A percentile compares a stretch with the other conserved stretches of the same genome.
Conservation (phyloP, 2,329 filamentous ascomycete genomes). For the Knufia fluminis region DNA sequence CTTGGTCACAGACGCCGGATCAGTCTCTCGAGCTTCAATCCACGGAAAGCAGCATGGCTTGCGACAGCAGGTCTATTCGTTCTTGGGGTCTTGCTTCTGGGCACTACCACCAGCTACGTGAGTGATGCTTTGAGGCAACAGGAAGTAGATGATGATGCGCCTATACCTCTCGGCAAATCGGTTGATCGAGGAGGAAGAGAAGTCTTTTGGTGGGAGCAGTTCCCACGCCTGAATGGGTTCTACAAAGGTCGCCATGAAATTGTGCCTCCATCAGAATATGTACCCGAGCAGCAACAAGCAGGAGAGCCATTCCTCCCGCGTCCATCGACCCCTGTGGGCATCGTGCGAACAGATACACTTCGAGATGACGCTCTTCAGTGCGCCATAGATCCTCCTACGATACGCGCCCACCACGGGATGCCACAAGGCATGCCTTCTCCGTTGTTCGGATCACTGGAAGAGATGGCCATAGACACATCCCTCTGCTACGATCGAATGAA, state of each 20-base stretch:
- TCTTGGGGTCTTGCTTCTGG: conserved; percentile 2
- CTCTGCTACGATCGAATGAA: conserved; percentile 61
- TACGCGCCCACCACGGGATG: conserved; percentile 18
- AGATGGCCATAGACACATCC: conserved; percentile 52
- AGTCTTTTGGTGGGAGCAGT: conserved; percentile 24
- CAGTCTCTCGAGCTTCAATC: conserved; percentile 12
- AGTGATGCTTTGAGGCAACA: not conserved
- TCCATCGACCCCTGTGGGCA: not conserved
- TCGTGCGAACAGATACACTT: not conserved
- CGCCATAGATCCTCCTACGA: conserved; percentile 12
- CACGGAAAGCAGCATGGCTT: conserved; percentile 15
- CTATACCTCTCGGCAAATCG: conserved; percentile 19
- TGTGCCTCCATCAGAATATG: conserved; percentile 14
- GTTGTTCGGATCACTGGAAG: conserved; percentile 53
- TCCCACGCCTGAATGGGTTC: conserved; percentile 12
- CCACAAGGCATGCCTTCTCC: conserved; percentile 30
- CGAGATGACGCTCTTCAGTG: conserved; percentile 1
- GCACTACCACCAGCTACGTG: not conserved
- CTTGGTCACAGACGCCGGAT: conserved; percentile 11
- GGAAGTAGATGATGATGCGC: conserved; percentile 9
- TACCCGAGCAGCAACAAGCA: conserved; percentile 15
- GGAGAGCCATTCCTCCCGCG: conserved; percentile 3
- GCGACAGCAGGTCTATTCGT: conserved; percentile 12
- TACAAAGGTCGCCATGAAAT: conserved; percentile 7
- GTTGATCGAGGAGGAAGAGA: conserved; percentile 15